These are phyloP conservation scores for Trichoderma oligosporum DNA, from an alignment of 2,329 filamentous ascomycete species.

Conservation along the genomic window DNA sequence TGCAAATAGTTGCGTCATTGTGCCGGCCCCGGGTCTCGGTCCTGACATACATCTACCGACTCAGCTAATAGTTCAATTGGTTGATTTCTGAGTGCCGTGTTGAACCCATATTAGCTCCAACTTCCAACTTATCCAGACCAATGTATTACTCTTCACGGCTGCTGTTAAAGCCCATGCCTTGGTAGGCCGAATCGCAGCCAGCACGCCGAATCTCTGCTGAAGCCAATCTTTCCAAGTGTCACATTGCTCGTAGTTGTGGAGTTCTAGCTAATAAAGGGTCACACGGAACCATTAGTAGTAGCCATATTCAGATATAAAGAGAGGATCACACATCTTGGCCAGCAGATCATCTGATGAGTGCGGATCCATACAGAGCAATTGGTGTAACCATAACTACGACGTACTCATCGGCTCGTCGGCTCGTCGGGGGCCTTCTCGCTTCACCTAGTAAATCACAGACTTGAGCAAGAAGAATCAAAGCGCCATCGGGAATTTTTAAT, in stretches of 20 bases:
- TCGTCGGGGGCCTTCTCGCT: slow-evolving; percentile 7
- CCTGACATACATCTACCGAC: neutral
- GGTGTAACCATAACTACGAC: too few relatives aligned
- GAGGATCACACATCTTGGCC: slow-evolving; percentile 1
- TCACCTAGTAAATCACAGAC: neutral
- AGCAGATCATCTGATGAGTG: slow-evolving; percentile 8
- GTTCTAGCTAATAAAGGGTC: neutral
- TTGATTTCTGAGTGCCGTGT: neutral
- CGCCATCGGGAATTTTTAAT: neutral
- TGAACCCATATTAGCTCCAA: neutral
- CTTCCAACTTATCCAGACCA: neutral
- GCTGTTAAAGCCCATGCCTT: neutral
- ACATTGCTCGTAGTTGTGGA: neutral
- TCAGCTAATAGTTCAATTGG: neutral
- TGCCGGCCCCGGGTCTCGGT: neutral
- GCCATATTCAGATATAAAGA: slow-evolving; percentile 1
- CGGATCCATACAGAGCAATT: neutral
- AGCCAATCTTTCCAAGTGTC: neutral
- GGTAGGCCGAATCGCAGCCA: neutral
- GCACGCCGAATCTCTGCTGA: neutral
- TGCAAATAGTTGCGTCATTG: slow-evolving; percentile 9
- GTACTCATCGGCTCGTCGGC: slow-evolving; percentile 1
- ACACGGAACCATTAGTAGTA: neutral
- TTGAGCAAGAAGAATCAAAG: neutral
- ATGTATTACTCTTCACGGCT: neutral